Base-by-base conservation (phyloP, 1,284 basidiomycete genomes). In the Inonotus obliquus region DNA sequence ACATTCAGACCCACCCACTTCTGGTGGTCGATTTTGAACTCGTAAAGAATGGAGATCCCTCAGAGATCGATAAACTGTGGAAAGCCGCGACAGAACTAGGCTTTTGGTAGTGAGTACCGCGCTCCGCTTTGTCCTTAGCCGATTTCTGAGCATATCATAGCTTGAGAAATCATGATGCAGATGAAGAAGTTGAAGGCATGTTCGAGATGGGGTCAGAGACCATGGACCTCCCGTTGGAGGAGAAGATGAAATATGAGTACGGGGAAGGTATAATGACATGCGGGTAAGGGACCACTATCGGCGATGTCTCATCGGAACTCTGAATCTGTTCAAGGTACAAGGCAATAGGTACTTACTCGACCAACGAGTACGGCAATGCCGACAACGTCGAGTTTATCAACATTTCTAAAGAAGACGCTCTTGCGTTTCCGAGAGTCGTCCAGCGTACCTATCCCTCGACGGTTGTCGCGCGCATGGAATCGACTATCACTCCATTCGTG, bases 331-430 rank as follows among this genome's bases (percentile, higher is more conserved):
- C 51, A 65, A 87, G 86, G 35, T 88, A 88, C 69, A 88, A 89
- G 74, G 80, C 79, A 6, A 77, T 79, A 0, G 87, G 87, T 1
- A 80, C 80, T 0, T 84, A 80, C 60, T 84, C 82, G 17, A 80
- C 85, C 4, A 84, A 89, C 67, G 80, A 82, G 19, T 76, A 75
- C 14, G 86, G 87, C 47, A 69, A 71, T 35, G 63, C 71, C 13
- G 86, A 89, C 69, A 80, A 79, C 0, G 78, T 80, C 14, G 85
- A 89, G 67, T 88, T 87, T 71, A 74, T 89, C 64, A 88, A 89
- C 67, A 71, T 89, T 29, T 73, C 87, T 0, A 85, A 86, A 68
- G 85, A 89, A 67, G 87, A 89, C 64, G 82, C 77, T 0, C 67
- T 87, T 0, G 77, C 82, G 0, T 87, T 77, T 73, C 86, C 86